phyloP scores from a whole-genome alignment of 108 stramenopile genomes.

The Craspedostauros australis region DNA sequence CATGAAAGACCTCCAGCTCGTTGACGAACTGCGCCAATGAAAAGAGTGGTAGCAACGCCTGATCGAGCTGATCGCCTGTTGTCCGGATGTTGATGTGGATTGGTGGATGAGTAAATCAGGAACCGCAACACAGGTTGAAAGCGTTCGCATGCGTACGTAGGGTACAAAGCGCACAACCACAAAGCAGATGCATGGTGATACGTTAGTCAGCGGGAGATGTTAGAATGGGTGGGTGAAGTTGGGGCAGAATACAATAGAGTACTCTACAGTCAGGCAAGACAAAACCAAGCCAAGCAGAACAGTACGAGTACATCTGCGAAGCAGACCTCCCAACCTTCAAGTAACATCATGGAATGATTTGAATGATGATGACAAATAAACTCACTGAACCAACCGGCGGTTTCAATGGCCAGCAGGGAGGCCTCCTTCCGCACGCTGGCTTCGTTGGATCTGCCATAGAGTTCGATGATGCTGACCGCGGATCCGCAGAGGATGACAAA shows the following conservation, averaged over 20 bases:
- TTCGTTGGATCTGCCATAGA: too few relatives aligned
- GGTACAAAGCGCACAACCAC: background rate
- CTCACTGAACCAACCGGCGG: conserved; percentile 27
- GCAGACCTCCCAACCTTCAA: too few relatives aligned
- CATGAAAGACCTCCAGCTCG: conserved; percentile 18
- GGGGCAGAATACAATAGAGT: background rate
- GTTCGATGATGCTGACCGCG: conserved; percentile 5
- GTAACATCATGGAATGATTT: background rate
- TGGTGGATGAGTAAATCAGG: too few relatives aligned
- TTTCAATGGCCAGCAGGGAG: conserved; percentile 22
- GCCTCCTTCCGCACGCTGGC: background rate
- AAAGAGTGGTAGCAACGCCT: conserved; percentile 32
- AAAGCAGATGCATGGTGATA: too few relatives aligned
- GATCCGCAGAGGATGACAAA: conserved; percentile 6
- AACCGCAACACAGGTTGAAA: too few relatives aligned
- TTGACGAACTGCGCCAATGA: conserved; percentile 31
- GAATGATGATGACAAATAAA: background rate
- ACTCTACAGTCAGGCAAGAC: background rate
- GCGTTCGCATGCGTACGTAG: too few relatives aligned
- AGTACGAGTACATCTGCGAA: too few relatives aligned
- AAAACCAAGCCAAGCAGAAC: background rate
- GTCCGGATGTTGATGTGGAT: too few relatives aligned
- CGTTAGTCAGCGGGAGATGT: background rate
- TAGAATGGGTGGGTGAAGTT: background rate
- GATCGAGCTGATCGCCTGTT: conserved; percentile 25